phyloP scores from a whole-genome alignment of 140 eudicot species.

The Flaveria floridana region DNA sequence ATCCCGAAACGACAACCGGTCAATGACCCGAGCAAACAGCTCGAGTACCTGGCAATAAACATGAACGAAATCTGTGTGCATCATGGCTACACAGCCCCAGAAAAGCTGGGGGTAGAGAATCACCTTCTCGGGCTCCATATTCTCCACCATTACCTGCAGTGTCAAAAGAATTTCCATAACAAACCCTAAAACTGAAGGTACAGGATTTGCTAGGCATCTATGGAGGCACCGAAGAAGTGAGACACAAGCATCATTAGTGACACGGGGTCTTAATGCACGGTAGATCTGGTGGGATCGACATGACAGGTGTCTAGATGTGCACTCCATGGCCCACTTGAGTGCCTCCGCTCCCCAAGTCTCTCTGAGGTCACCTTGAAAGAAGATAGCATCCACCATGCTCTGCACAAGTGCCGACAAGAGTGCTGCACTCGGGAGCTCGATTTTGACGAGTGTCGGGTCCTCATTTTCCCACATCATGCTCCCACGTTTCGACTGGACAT shows the following conservation, averaged over 20 bases:
- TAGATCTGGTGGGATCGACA: conserved; percentile 98
- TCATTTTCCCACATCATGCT: conserved; percentile 99
- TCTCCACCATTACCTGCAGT: conserved; percentile 98
- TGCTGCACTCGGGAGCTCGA: conserved; percentile 98
- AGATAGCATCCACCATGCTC: conserved; percentile 98
- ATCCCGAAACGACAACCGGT: conserved; percentile 88
- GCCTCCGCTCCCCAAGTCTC: conserved; percentile 99
- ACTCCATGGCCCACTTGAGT: conserved; percentile 99
- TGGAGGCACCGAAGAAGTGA: conserved; percentile 91
- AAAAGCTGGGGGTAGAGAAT: conserved; percentile 94
- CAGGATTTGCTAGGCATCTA: conserved; percentile 82
- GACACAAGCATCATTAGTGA: conserved; percentile 92
- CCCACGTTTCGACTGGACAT: conserved; percentile 96
- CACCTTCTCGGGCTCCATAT: conserved; percentile 98
- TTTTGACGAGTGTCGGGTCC: conserved; percentile 85
- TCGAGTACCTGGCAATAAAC: conserved; percentile 97
- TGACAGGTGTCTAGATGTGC: conserved; percentile 95
- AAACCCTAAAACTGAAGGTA: conserved; percentile 88
- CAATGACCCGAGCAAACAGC: conserved; percentile 88
- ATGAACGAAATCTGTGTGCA: conserved; percentile 96
- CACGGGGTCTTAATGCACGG: conserved; percentile 90
- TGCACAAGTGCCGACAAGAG: conserved; percentile 94
- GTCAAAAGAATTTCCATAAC: conserved; percentile 89
- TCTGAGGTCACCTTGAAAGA: conserved; percentile 93
- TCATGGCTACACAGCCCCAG: conserved; percentile 99